These are phyloP conservation scores for Clohesyomyces aquaticus DNA, from an alignment of 495 filamentous ascomycete genomes.

Conservation along the genomic window DNA sequence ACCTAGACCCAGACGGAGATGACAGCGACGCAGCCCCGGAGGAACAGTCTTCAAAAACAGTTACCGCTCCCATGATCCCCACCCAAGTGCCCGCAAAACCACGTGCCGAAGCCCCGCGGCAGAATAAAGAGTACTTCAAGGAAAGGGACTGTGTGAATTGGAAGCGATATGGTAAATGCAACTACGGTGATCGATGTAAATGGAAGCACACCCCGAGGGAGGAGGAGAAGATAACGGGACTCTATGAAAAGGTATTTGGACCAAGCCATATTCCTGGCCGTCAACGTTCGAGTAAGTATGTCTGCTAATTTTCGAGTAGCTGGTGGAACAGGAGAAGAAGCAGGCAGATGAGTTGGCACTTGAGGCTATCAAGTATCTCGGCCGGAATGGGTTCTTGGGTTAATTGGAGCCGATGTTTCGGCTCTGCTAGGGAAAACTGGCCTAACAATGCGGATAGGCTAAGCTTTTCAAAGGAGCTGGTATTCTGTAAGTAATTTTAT, in stretches of 20 bases:
- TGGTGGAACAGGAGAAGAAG: constrained; percentile 45
- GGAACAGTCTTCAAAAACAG: constrained; percentile 27
- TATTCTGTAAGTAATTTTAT: too few species aligned
- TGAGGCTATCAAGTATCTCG: constrained; percentile 48
- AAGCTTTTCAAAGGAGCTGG: too few species aligned
- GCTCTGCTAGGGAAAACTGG: too few species aligned
- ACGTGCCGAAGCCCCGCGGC: background rate
- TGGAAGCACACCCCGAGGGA: constrained; percentile 20
- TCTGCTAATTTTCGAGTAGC: constrained; percentile 1
- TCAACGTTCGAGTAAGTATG: background rate
- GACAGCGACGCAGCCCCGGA: constrained; percentile 33
- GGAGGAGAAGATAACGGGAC: constrained; percentile 9
- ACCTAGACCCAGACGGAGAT: constrained; percentile 12
- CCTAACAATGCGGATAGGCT: too few species aligned
- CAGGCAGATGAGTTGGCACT: constrained; percentile 42
- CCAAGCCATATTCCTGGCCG: too few species aligned
- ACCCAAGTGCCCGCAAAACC: constrained; percentile 4
- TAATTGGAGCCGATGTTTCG: too few species aligned
- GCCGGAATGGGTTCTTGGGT: constrained; percentile 42
- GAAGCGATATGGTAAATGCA: constrained; percentile 31
- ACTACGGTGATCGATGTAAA: constrained; percentile 26
- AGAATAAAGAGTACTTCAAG: background rate
- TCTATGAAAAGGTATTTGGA: constrained; percentile 28
- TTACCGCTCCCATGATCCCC: background rate
- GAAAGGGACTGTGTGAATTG: constrained; percentile 11